These are phyloP conservation scores for Chimonanthus salicifolius DNA, from an alignment of 164 flowering plant genomes.

Conservation along the genomic window DNA sequence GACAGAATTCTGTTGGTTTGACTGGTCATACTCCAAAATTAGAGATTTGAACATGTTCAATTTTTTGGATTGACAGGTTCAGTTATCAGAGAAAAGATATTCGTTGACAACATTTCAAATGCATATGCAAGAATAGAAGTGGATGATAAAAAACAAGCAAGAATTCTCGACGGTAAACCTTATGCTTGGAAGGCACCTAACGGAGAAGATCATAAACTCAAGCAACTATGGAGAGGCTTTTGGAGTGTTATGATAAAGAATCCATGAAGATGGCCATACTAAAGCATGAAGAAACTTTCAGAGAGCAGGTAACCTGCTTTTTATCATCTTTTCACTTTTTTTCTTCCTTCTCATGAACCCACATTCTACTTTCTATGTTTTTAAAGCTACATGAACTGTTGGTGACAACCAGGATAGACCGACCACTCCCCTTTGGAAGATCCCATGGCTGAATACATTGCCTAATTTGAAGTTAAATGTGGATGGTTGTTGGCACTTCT, in stretches of 20 bases:
- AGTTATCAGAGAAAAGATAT: neutral
- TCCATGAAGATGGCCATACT: conserved; percentile 70
- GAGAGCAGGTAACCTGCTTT: conserved; percentile 54
- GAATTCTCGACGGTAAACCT: neutral
- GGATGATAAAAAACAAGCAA: neutral
- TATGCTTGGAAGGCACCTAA: neutral
- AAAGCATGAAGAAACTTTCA: conserved; percentile 73
- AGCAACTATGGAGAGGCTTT: conserved; percentile 39
- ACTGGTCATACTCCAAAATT: neutral
- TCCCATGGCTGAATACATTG: neutral
- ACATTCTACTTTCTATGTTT: neutral
- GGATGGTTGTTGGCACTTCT: neutral
- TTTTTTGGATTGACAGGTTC: neutral
- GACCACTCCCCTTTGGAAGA: neutral
- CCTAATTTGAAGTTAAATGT: neutral
- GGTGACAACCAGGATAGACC: neutral
- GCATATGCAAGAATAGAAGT: neutral
- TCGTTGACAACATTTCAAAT: neutral
- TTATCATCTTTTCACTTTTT: neutral
- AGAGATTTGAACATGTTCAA: neutral
- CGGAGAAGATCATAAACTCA: neutral
- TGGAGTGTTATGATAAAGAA: conserved; percentile 44
- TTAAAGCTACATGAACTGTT: neutral
- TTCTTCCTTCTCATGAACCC: neutral
- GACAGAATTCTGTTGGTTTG: neutral